phyloP scores from a whole-genome alignment of 2,329 filamentous ascomycete genomes.

The Fusarium kyushuense region DNA sequence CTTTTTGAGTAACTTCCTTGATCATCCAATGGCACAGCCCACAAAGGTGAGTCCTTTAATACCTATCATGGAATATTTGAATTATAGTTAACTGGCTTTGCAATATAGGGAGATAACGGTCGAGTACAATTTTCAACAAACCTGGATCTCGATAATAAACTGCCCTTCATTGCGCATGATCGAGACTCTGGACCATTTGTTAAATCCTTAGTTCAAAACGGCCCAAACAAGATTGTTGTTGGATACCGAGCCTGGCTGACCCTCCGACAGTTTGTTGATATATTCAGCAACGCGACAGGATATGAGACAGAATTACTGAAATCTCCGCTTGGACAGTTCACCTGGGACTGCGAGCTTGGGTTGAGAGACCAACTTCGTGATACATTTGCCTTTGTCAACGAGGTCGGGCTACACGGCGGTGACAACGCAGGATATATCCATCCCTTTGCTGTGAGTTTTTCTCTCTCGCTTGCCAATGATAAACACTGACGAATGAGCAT shows the following conservation, averaged over 20 bases:
- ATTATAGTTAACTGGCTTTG: conserved; percentile 4
- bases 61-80: neutral
- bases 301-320: neutral
- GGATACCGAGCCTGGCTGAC: conserved; percentile 15
- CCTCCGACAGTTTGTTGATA: neutral
- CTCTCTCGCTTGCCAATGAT: neutral
- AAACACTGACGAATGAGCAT: neutral
- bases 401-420: conserved; percentile 10
- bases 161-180: conserved; percentile 11
- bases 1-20: conserved; percentile 9
- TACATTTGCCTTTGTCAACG: conserved; percentile 7
- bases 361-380: neutral
- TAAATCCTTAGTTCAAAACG: neutral
- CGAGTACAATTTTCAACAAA: conserved; percentile 10
- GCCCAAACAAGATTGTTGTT: neutral
- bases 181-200: conserved; percentile 8
- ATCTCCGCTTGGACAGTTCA: neutral
- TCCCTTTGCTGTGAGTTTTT: neutral
- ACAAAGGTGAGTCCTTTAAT: neutral
- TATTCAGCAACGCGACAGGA: conserved; percentile 1
- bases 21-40: conserved; percentile 14
- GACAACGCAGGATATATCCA: neutral
- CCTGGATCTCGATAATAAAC: neutral
- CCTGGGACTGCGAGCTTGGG: neutral
- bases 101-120: conserved; percentile 1